Base-by-base conservation (phyloP, 805 yeast species). In the Blastobotrys peoriensis region DNA sequence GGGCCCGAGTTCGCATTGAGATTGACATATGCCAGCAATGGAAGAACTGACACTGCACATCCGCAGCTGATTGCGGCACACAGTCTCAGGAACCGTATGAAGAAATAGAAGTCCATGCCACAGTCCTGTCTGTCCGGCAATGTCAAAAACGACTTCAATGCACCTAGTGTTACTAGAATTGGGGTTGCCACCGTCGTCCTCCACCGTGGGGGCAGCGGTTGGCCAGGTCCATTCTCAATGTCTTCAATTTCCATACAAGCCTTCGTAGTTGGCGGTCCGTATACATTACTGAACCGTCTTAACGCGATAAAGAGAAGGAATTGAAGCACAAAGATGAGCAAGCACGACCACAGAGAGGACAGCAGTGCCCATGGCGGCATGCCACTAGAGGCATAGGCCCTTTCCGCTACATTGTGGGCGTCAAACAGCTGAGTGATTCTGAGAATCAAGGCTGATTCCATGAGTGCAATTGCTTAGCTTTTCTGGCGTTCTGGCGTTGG, bases 71-170 rank as follows among this genome's bases (percentile, higher is more conserved):
- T 67, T 1, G 73, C 48, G 25, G 77, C 56, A 8, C 83, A 55
- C 3, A 81, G 63, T 40, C 67, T 60, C 38, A 86, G 56, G 53
- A 74, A 86, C 40, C 95, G 61, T 2, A 86, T 54, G 51, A 85
- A 81, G 56, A 82, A 80, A 58, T 82, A 86, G 0, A 88, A 79
- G 60, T 87, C 96, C 5, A 85, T 58, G 0, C 95, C 94, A 48
- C 74, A 63, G 4, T 45, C 35, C 1, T 67, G 61, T 21, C 70
- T 57, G 53, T 25, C 30, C 8, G 30, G 30, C 13, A 25, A 13
- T 25, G 30, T 13, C 13, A 25, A 13, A n/a, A n/a, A n/a, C n/a
- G n/a, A n/a, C n/a, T n/a, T n/a, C 30, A 25, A 25, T 25, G 8
- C 13, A 25, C 30, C 30, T 8, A 25, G 8, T 25, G 30, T 8